Evolutionary conservation across 371 early-diverging fungal genomes (phyloP), one percentile per base, ranked within the genome.

Genomic region (Mortierella sp.): DNA sequence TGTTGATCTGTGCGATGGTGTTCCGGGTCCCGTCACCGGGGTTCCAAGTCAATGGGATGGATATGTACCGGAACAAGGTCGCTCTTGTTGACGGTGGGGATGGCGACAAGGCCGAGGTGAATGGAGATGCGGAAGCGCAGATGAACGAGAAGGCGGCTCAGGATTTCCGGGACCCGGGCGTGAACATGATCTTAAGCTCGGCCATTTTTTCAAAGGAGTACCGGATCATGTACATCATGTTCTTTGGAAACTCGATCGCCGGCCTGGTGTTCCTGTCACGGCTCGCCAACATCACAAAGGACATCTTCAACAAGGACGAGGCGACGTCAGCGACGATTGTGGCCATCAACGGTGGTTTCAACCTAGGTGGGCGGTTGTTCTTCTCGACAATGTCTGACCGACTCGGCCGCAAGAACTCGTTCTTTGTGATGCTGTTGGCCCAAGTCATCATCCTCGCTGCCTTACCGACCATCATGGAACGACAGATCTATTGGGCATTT

Each of bases 11-110:
- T 39, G 63, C 74, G 0, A 7, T 88, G 61, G 88, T 91, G 29
- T 86, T 93, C 58, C 86, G 90, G 41, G 89, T 91, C 34, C 93
- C 93, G 1, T 92, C 92, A 22, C 92, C 91, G 1, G 90, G 89
- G 22, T 92, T 90, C 88, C 79, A 79, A 41, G 79, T 91, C 80
- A 87, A 89, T 58, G 92, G 91, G 29, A 85, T 93, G 74, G 87
- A 84, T 65, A 85, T 88, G 73, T 79, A 89, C 74, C 77, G 87
- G 9, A 74, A 86, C 79, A 87, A 88, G 85, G 87, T 88, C 26
- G n/a, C 19, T 14, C 19, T 37, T 11, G 37, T 0, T 14, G 40
- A 39, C 14, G 37, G 26, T 11, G 7, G 37, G 9, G 40, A 22
- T 29, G 74, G 53, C 7, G 41, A 43, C 10, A 66, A 79, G 22